These are phyloP conservation scores for Phtheirospermum japonicum DNA, from an alignment of 257 asterid species.

Conservation along the genomic window DNA sequence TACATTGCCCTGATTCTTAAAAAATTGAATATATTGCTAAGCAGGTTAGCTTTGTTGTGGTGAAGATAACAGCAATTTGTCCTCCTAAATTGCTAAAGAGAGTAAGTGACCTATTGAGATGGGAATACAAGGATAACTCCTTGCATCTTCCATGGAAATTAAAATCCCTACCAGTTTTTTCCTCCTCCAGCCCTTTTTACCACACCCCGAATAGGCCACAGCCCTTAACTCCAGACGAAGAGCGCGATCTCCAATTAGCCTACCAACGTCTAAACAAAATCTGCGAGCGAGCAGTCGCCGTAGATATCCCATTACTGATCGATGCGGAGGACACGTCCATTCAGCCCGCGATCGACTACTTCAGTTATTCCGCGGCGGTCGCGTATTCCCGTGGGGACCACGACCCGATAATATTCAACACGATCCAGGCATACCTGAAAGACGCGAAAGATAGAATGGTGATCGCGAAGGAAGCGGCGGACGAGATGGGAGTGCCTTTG, in stretches of 20 bases:
- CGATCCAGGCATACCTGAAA: slow-evolving; percentile 72
- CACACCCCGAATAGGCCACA: slow-evolving; percentile 57
- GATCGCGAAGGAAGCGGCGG: slow-evolving; percentile 54
- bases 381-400: slow-evolving; percentile 29
- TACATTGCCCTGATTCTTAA: too few relatives aligned
- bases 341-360: slow-evolving; percentile 86
- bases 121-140: slow-evolving; percentile 58
- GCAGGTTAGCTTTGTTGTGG: slow-evolving; percentile 84
- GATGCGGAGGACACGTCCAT: slow-evolving; percentile 81
- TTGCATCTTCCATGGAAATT: slow-evolving; percentile 78
- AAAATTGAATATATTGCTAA: background rate
- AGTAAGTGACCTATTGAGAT: slow-evolving; percentile 74
- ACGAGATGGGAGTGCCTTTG: slow-evolving; percentile 44
- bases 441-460: slow-evolving; percentile 62
- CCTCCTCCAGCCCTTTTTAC: slow-evolving; percentile 66
- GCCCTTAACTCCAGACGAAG: slow-evolving; percentile 55
- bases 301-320: slow-evolving; percentile 51
- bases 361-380: slow-evolving; percentile 60
- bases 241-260: slow-evolving; percentile 44
- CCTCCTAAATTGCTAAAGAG: slow-evolving; percentile 52
- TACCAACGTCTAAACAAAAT: slow-evolving; percentile 45
- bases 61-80: slow-evolving; percentile 82
- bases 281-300: slow-evolving; percentile 42
- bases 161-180: slow-evolving; percentile 49
- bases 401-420: slow-evolving; percentile 61